Percentiles rank a stretch among this genome's conserved stretches.
phyloP scores from a whole-genome alignment of 2,329 filamentous ascomycete genomes.

The Pseudofabraea citricarpa region DNA sequence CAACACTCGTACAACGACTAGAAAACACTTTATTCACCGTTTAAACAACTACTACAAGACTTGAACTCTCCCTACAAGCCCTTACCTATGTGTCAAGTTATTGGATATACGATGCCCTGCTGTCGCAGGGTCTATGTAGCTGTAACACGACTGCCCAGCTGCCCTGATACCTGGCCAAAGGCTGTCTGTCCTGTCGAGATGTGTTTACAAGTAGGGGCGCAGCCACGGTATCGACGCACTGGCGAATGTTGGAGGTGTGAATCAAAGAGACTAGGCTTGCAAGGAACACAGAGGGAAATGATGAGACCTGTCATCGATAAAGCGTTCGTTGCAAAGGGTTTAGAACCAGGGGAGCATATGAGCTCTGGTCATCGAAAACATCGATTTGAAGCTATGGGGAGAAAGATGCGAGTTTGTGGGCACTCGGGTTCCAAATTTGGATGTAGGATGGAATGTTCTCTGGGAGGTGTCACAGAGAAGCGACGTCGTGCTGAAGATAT shows the following conservation, averaged over 20 bases:
- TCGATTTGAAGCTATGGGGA: not conserved
- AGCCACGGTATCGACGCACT: conserved; percentile 4
- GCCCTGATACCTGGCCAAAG: conserved; percentile 19
- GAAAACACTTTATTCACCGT: not conserved
- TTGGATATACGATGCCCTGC: conserved; percentile 18
- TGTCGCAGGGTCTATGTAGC: conserved; percentile 20
- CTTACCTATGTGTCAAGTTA: conserved; percentile 20
- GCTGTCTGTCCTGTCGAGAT: conserved; percentile 22
- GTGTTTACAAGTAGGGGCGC: conserved; percentile 13
- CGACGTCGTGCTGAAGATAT: no score
- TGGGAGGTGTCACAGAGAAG: no score
- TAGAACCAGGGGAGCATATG: conserved; percentile 5
- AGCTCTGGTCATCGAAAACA: not conserved
- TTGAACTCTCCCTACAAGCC: not conserved
- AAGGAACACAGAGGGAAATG: conserved; percentile 9
- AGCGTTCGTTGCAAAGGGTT: conserved; percentile 14
- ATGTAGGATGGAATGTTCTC: no score
- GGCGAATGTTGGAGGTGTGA: conserved; percentile 23
- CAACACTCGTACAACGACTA: no score
- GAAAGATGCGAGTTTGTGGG: not conserved
- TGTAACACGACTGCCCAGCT: conserved; percentile 15
- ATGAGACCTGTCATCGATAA: conserved; percentile 19
- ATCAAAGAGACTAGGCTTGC: conserved; percentile 3
- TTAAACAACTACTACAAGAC: not conserved
- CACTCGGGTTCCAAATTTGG: no score